Evolutionary conservation across 2,329 filamentous ascomycete genomes (phyloP).

Genomic region (Tolypocladium album): DNA sequence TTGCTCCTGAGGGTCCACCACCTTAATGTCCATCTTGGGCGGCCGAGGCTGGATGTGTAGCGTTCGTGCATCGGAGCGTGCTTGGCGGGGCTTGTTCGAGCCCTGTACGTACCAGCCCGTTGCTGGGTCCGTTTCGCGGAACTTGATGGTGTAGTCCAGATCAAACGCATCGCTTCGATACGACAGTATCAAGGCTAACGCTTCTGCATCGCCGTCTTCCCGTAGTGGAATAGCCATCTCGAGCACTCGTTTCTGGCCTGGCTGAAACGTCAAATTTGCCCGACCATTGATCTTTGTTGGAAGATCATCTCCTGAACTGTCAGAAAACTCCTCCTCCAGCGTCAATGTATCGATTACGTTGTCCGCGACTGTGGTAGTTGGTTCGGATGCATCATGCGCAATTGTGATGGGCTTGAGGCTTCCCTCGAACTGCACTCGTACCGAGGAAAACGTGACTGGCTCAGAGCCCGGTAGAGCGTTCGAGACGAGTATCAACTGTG

Average conservation of each 20-base stretch:
- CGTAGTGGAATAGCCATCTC: constrained; percentile 64
- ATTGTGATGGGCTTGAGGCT: constrained; percentile 45
- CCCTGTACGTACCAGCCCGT: constrained; percentile 40
- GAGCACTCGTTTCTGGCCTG: constrained; percentile 59
- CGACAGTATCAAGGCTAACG: constrained; percentile 50
- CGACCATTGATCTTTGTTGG: constrained; percentile 36
- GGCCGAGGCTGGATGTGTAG: constrained; percentile 78
- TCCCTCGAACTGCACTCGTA: constrained; percentile 46
- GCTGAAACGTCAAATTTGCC: constrained; percentile 53
- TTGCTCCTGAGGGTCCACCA: constrained; percentile 51
- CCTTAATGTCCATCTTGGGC: constrained; percentile 73
- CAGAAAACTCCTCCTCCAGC: constrained; percentile 16
- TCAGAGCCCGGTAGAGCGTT: constrained; percentile 40
- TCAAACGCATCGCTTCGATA: constrained; percentile 56
- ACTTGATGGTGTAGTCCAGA: constrained; percentile 52
- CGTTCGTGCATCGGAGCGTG: constrained; percentile 37
- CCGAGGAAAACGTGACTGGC: constrained; percentile 38
- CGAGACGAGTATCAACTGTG: constrained; percentile 48
- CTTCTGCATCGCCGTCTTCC: constrained; percentile 68
- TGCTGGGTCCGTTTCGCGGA: constrained; percentile 29
- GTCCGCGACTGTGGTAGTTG: constrained; percentile 3
- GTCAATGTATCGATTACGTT: constrained; percentile 11
- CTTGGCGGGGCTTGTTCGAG: constrained; percentile 31
- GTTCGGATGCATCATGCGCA: constrained; percentile 23
- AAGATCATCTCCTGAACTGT: constrained; percentile 13